These are phyloP conservation scores for Colletotrichum agaves DNA, from an alignment of 2,329 filamentous ascomycete genomes.

Conservation along the genomic window DNA sequence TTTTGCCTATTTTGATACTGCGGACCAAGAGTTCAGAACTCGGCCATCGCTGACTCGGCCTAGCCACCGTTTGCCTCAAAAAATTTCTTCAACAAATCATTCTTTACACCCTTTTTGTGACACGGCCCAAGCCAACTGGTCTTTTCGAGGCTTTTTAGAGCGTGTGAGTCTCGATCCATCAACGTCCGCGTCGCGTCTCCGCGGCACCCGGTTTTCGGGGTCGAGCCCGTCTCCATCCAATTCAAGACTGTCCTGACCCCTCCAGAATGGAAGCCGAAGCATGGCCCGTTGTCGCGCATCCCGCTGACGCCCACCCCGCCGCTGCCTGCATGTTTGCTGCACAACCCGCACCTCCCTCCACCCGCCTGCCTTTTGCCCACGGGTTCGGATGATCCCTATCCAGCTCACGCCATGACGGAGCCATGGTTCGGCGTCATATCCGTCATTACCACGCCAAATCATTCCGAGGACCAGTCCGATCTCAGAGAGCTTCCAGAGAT, in stretches of 20 bases:
- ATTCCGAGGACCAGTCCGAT: slow-evolving; percentile 12
- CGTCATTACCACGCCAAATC: neutral
- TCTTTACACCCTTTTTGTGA: neutral
- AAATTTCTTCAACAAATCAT: neutral
- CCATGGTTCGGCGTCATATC: slow-evolving; percentile 6
- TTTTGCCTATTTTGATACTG: slow-evolving; percentile 2
- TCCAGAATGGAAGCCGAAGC: neutral
- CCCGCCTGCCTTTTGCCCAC: neutral
- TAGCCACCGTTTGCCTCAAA: neutral
- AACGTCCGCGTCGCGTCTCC: neutral
- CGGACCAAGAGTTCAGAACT: slow-evolving; percentile 4
- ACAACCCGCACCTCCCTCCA: neutral
- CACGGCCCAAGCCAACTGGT: neutral
- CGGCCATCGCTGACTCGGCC: slow-evolving; percentile 11
- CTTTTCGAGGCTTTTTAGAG: neutral
- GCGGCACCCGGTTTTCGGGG: slow-evolving; percentile 9
- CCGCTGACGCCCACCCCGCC: too few relatives aligned
- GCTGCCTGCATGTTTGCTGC: neutral
- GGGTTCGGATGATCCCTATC: slow-evolving; percentile 21
- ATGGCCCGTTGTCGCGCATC: slow-evolving; percentile 15
- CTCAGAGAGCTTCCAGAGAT: neutral
- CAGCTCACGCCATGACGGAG: slow-evolving; percentile 11
- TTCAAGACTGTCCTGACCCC: too few relatives aligned
- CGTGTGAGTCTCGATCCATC: neutral
- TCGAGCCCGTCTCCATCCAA: neutral